Conservation (phyloP, 1,284 basidiomycete species). For the Microbotryum silenes-acaulis region DNA sequence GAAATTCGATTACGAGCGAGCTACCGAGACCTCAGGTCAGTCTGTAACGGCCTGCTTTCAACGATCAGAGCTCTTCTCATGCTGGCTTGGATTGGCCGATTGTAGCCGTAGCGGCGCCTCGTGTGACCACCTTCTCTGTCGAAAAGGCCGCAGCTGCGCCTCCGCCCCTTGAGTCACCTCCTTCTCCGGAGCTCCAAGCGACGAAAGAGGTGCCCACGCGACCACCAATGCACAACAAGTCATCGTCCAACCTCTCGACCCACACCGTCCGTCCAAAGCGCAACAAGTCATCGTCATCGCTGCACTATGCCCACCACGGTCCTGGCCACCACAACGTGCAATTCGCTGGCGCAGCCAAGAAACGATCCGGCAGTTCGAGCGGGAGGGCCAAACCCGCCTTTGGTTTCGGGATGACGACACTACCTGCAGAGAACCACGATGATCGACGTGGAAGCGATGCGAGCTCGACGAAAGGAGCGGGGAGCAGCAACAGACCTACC, state of each 20-base stretch:
- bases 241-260: not conserved
- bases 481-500: too few relatives aligned
- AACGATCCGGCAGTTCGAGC: constrained; percentile 12
- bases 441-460: too few relatives aligned
- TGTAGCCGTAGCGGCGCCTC: too few relatives aligned
- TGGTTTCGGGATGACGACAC: constrained; percentile 25
- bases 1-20: too few relatives aligned
- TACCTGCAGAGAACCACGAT: too few relatives aligned
- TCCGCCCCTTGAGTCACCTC: not conserved
- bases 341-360: constrained; percentile 1
- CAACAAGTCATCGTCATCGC: constrained; percentile 25
- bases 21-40: too few relatives aligned
- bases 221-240: constrained; percentile 1
- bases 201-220: not conserved
- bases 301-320: not conserved
- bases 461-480: too few relatives aligned
- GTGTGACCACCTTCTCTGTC: not conserved
- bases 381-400: constrained; percentile 14
- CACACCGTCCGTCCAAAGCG: constrained; percentile 11
- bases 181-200: not conserved
- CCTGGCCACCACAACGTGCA: too few relatives aligned
- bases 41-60: too few relatives aligned
- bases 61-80: too few relatives aligned
- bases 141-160: not conserved
- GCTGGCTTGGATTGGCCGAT: too few relatives aligned